Percentiles rank a stretch among this genome's conserved stretches.
Conservation (phyloP, 495 filamentous ascomycete species). For the Bryoglossum gracile region DNA sequence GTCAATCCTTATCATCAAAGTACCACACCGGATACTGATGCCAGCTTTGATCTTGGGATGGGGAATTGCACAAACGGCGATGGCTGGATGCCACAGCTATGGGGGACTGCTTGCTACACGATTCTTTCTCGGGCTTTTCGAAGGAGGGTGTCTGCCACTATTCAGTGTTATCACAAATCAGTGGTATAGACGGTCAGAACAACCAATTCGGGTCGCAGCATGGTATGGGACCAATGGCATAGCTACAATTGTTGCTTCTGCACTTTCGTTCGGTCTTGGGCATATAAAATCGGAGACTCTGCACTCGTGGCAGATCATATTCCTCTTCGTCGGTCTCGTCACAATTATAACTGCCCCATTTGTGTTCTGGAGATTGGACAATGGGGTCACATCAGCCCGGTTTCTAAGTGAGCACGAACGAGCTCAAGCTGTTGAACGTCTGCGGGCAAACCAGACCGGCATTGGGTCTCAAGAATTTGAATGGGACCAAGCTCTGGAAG, state of each 20-base stretch:
- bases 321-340: conserved; percentile 50
- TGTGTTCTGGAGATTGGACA: conserved; percentile 46
- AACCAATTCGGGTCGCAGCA: conserved; percentile 52
- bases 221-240: conserved; percentile 61
- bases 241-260: conserved; percentile 55
- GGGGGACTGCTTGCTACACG: conserved; percentile 42
- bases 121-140: conserved; percentile 57
- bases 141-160: conserved; percentile 52
- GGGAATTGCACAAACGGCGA: conserved; percentile 51
- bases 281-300: conserved; percentile 46
- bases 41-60: conserved; percentile 51
- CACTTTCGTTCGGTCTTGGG: conserved; percentile 54
- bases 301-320: conserved; percentile 60
- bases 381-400: conserved; percentile 41
- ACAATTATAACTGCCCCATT: conserved; percentile 46
- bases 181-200: conserved; percentile 60
- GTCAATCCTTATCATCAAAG: conserved; percentile 55
- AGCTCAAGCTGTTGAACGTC: conserved; percentile 34
- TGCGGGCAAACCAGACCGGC: conserved; percentile 49
- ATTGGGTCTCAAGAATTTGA: conserved; percentile 48
- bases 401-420: conserved; percentile 48
- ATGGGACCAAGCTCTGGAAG: conserved; percentile 36
- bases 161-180: conserved; percentile 49
- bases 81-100: conserved; percentile 47
- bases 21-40: conserved; percentile 60